These are phyloP conservation scores for Ramularia endophylla DNA, from an alignment of 2,329 filamentous ascomycete species.

Conservation along the genomic window DNA sequence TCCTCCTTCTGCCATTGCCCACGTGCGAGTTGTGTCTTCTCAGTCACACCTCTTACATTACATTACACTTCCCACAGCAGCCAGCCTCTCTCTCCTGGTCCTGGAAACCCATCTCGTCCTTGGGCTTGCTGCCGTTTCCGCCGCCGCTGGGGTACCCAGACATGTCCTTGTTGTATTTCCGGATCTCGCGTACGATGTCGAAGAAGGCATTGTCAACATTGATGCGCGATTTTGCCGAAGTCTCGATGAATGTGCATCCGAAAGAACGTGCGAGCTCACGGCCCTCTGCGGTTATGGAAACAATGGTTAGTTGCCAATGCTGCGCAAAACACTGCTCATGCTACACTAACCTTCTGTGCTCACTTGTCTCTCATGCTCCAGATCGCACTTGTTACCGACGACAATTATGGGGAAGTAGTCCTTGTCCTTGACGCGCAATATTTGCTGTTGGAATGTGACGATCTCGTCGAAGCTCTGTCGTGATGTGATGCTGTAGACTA, in stretches of 20 bases:
- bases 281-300: too few species aligned
- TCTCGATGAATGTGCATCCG: conserved; percentile 98
- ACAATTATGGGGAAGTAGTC: conserved; percentile 99
- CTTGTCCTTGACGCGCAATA: conserved; percentile 97
- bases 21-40: too few species aligned
- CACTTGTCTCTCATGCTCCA: conserved; percentile 87
- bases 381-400: conserved; percentile 98
- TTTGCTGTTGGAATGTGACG: conserved; percentile 97
- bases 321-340: too few species aligned
- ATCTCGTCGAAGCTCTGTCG: conserved; percentile 98
- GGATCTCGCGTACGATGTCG: conserved; percentile 95
- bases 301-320: too few species aligned
- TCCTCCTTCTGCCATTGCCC: too few species aligned
- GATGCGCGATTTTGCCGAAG: conserved; percentile 94
- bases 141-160: conserved; percentile 72
- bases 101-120: conserved; percentile 72
- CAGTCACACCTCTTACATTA: conserved; percentile 61
- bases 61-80: conserved; percentile 79
- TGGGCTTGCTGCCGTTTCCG: conserved; percentile 36
- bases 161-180: conserved; percentile 98
- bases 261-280: conserved; percentile 80
- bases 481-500: conserved; percentile 98
- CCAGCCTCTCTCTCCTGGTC: conserved; percentile 59
- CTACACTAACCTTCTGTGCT: conserved; percentile 77
- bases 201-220: conserved; percentile 99